Evolutionary conservation across 768 basidiomycete genomes (phyloP).

Genomic region (Mycena amicta): DNA sequence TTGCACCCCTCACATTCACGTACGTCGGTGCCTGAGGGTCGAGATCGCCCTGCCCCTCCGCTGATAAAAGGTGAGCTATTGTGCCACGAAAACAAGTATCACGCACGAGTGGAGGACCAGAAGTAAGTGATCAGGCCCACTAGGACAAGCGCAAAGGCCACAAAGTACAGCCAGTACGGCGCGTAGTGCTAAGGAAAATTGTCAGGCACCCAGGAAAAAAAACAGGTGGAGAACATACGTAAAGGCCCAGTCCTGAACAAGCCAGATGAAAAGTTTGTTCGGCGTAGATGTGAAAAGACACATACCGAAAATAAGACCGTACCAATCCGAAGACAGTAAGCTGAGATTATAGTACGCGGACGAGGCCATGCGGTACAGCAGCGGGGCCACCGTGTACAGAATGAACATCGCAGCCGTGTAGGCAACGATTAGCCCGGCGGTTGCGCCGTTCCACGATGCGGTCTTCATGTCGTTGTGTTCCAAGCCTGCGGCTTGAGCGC

Average conservation of each 20-base stretch:
- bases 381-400: conserved; percentile 82
- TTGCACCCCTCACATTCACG: conserved; percentile 38
- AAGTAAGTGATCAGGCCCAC: conserved; percentile 81
- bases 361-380: conserved; percentile 83
- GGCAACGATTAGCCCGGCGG: conserved; percentile 51
- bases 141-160: conserved; percentile 72
- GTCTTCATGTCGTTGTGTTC: conserved; percentile 69
- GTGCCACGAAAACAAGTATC: not conserved
- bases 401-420: conserved; percentile 71
- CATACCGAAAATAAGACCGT: conserved; percentile 76
- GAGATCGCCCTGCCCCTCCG: conserved; percentile 72
- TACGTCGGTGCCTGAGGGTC: conserved; percentile 64
- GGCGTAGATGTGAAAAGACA: conserved; percentile 14
- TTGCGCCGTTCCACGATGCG: conserved; percentile 73
- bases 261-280: conserved; percentile 4
- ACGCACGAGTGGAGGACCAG: conserved; percentile 82
- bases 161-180: conserved; percentile 90
- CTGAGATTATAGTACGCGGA: conserved; percentile 86
- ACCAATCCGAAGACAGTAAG: conserved; percentile 87
- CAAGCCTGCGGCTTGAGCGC: conserved; percentile 72
- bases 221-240: conserved; percentile 37
- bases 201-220: too few relatives aligned
- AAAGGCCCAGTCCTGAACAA: conserved; percentile 50
- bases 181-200: conserved; percentile 77
- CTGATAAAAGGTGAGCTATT: conserved; percentile 34